Conservation (phyloP, 768 basidiomycete species). For the Exsudoporus frostii region DNA sequence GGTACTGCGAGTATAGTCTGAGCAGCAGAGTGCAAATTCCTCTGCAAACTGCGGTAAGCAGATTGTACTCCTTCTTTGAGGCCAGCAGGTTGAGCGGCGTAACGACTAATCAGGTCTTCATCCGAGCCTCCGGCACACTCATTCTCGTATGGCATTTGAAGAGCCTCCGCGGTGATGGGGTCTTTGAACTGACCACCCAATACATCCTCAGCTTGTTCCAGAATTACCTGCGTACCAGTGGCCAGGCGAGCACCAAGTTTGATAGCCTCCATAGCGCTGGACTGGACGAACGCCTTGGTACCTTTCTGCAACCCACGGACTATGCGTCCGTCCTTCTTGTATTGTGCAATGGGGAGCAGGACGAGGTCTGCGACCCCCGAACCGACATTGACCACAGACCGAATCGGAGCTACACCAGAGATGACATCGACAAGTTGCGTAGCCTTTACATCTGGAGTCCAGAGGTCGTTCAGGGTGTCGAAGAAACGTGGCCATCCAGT, state of each 20-base stretch:
- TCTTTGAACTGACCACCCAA: constrained; percentile 76
- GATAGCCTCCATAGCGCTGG: constrained; percentile 93
- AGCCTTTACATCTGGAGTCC: constrained; percentile 99
- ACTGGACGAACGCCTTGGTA: constrained; percentile 87
- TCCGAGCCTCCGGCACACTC: constrained; percentile 32
- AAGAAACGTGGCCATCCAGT: constrained; percentile 91
- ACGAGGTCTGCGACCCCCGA: constrained; percentile 96
- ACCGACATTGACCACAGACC: constrained; percentile 95
- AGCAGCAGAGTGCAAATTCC: constrained; percentile 88
- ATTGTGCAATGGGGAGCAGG: constrained; percentile 93
- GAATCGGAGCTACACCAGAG: constrained; percentile 93
- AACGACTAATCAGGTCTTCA: constrained; percentile 74
- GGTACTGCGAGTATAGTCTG: constrained; percentile 98
- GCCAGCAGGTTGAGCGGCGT: constrained; percentile 86
- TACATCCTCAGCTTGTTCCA: constrained; percentile 92
- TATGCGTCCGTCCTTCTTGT: constrained; percentile 93
- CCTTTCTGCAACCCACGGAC: constrained; percentile 93
- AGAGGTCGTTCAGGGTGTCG: constrained; percentile 91
- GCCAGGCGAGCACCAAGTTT: constrained; percentile 91
- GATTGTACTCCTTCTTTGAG: constrained; percentile 84
- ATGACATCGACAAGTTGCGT: constrained; percentile 97
- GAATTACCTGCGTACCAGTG: constrained; percentile 95
- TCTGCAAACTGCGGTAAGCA: constrained; percentile 86
- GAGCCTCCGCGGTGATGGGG: constrained; percentile 62
- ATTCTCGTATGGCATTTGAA: constrained; percentile 44